These are phyloP conservation scores for Parathielavia appendiculata DNA, from an alignment of 495 filamentous ascomycete genomes.

Conservation along the genomic window DNA sequence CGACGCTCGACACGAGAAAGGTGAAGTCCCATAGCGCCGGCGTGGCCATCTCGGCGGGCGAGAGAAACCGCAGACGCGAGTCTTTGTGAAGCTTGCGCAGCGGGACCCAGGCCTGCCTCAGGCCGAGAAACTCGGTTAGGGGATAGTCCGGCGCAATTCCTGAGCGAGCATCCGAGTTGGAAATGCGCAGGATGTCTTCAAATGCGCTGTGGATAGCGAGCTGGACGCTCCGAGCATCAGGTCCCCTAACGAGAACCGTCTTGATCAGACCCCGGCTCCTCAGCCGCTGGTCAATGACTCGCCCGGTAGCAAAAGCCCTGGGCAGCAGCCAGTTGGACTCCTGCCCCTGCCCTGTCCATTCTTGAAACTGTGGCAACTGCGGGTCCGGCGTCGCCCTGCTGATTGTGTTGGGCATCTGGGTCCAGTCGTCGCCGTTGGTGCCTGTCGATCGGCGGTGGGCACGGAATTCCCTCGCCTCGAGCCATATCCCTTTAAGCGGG, in stretches of 20 bases:
- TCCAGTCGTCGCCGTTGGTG: constrained; percentile 52
- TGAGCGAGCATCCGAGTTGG: constrained; percentile 13
- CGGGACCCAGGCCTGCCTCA: constrained; percentile 57
- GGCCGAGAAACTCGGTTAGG: constrained; percentile 42
- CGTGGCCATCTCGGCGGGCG: constrained; percentile 59
- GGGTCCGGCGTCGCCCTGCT: constrained; percentile 39
- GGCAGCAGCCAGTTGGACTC: constrained; percentile 52
- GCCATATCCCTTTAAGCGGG: constrained; percentile 60
- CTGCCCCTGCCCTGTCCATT: constrained; percentile 42
- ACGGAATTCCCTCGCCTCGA: constrained; percentile 43
- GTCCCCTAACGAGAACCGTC: constrained; percentile 49
- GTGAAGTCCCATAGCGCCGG: constrained; percentile 61
- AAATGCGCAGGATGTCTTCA: constrained; percentile 44
- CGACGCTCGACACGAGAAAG: constrained; percentile 57
- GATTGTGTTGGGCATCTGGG: constrained; percentile 46
- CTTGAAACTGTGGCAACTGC: constrained; percentile 39
- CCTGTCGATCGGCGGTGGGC: constrained; percentile 40
- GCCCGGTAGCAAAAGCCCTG: constrained; percentile 52
- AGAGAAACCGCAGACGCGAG: constrained; percentile 59
- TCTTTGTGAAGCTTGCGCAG: constrained; percentile 67
- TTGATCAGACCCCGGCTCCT: constrained; percentile 62
- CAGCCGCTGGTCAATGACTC: constrained; percentile 55
- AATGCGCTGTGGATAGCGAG: constrained; percentile 55
- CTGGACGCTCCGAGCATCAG: constrained; percentile 57
- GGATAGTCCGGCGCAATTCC: constrained; percentile 29